Conservation (phyloP, 805 yeast genomes). For the Lachancea waltii region DNA sequence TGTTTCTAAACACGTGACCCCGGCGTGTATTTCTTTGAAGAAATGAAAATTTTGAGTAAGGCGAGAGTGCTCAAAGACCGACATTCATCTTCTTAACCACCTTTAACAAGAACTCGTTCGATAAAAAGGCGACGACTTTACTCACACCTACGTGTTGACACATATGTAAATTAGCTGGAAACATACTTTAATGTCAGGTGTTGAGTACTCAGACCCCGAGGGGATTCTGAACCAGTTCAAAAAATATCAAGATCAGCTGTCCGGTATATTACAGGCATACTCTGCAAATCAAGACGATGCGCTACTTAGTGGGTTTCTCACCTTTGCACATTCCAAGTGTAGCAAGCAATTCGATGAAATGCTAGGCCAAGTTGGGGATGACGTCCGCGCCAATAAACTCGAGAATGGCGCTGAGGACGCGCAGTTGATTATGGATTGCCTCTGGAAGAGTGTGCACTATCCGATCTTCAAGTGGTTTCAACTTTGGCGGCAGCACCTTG, state of each 20-base stretch:
- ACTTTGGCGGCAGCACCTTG: constrained; percentile 8
- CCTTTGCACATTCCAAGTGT: constrained; percentile 27
- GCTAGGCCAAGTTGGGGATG: not conserved
- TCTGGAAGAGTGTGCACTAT: constrained; percentile 12
- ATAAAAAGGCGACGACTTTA: constrained; percentile 2
- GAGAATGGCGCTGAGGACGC: constrained; percentile 3
- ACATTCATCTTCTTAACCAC: not conserved
- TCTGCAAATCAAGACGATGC: constrained; percentile 26
- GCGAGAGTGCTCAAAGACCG: not conserved
- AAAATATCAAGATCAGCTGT: constrained; percentile 19
- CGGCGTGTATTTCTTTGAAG: too few species aligned
- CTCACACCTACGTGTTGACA: not conserved
- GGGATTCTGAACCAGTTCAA: constrained; percentile 2
- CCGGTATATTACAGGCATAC: constrained; percentile 21
- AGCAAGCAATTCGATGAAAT: constrained; percentile 10
- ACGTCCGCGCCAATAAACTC: not conserved
- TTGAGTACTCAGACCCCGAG: constrained; percentile 5
- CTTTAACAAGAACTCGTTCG: not conserved
- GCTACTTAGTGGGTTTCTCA: constrained; percentile 23
- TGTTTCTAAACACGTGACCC: too few species aligned
- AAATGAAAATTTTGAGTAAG: too few species aligned
- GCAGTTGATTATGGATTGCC: constrained; percentile 36
- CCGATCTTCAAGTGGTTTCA: constrained; percentile 12
- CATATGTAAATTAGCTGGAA: constrained; percentile 5
- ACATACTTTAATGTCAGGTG: constrained; percentile 4